Evolutionary conservation across 345 rosid genomes (phyloP).

Genomic region (Ricinus communis): DNA sequence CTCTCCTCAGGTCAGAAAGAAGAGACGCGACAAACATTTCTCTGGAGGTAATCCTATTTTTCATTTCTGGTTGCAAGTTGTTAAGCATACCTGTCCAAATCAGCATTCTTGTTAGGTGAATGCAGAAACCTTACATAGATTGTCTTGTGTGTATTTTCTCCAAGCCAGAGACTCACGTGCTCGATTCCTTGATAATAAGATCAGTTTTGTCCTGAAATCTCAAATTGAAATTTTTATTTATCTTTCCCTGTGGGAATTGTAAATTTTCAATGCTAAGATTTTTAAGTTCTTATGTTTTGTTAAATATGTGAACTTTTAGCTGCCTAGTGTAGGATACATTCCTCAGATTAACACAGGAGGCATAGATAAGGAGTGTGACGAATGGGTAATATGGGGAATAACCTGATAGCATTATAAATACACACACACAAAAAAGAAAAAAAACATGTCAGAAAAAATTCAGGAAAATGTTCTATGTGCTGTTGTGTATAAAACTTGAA

Average conservation of each 20-base stretch:
- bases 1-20: constrained; percentile 42
- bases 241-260: background rate
- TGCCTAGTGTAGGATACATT: background rate
- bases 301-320: background rate
- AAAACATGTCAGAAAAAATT: too few species aligned
- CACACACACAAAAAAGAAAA: too few species aligned
- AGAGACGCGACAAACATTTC: constrained; percentile 29
- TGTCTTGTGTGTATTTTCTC: background rate
- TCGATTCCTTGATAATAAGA: background rate
- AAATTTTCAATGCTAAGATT: background rate
- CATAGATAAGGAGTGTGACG: background rate
- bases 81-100: background rate
- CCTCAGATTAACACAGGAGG: background rate
- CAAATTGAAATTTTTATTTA: background rate
- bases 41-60: constrained; percentile 21
- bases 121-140: background rate
- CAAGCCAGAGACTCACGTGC: background rate
- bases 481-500: too few species aligned
- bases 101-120: background rate
- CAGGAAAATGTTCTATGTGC: too few species aligned
- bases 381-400: too few species aligned
- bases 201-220: background rate
- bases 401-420: too few species aligned
- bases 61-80: background rate
- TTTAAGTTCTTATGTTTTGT: background rate